Evolutionary conservation across 371 early-diverging fungal species (phyloP).

Genomic region (Amoeboaphelidium protococcarum): DNA sequence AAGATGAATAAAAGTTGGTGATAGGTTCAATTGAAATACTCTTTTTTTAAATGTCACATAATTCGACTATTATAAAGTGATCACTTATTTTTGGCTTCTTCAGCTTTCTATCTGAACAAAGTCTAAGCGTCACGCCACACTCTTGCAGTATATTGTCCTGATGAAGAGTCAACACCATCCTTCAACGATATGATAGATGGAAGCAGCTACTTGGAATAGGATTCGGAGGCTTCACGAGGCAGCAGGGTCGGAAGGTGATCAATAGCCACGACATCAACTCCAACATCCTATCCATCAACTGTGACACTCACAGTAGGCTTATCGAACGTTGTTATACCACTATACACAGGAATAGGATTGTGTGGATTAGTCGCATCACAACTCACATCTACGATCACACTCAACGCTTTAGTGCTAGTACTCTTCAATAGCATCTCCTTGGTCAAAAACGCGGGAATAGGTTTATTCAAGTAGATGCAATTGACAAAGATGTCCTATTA

Average conservation of each 20-base stretch:
- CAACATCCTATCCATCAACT: slow-evolving; percentile 13
- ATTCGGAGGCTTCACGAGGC: slow-evolving; percentile 69
- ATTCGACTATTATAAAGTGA: too few species aligned
- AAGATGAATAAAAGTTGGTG: too few species aligned
- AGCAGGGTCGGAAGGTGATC: slow-evolving; percentile 85
- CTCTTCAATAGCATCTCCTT: slow-evolving; percentile 23
- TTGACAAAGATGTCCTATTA: slow-evolving; percentile 80
- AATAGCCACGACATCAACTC: slow-evolving; percentile 70
- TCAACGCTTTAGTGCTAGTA: slow-evolving; percentile 10
- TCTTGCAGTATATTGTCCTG: too few species aligned
- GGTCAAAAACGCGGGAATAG: slow-evolving; percentile 82
- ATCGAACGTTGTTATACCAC: slow-evolving; percentile 67
- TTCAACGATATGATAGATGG: slow-evolving; percentile 35
- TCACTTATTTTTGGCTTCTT: too few species aligned
- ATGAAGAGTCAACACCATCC: slow-evolving; percentile 16
- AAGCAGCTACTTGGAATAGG: slow-evolving; percentile 54
- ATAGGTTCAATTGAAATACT: too few species aligned
- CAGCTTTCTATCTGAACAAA: too few species aligned
- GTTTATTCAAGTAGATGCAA: slow-evolving; percentile 75
- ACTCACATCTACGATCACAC: slow-evolving; percentile 71
- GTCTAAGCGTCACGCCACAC: too few species aligned
- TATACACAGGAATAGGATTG: slow-evolving; percentile 87
- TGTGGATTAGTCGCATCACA: slow-evolving; percentile 90
- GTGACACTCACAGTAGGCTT: slow-evolving; percentile 46
- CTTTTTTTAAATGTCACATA: too few species aligned